Conservation (phyloP, 352 stramenopile species). For the Phytophthora fragariaefolia region DNA sequence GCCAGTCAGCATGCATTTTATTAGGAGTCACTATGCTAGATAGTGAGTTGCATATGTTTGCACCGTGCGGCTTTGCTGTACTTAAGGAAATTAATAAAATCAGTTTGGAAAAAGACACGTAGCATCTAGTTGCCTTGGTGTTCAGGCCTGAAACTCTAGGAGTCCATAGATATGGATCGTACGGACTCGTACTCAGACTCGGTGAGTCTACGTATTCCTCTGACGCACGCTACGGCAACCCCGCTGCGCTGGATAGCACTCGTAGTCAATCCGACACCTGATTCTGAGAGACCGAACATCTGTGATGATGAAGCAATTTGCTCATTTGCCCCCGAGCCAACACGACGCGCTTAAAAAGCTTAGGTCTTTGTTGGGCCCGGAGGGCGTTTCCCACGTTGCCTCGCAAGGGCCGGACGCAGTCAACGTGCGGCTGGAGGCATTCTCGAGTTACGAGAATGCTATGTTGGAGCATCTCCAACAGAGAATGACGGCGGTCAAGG, state of each 20-base stretch:
- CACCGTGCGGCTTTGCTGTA: too few species aligned
- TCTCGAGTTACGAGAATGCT: constrained; percentile 10
- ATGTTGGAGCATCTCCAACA: constrained; percentile 2
- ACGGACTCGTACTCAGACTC: not conserved
- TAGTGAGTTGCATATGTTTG: too few species aligned
- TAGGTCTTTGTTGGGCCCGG: not conserved
- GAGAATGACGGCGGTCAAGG: not conserved
- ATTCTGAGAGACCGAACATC: not conserved
- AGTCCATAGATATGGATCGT: too few species aligned
- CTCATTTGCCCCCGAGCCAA: not conserved
- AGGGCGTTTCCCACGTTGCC: not conserved
- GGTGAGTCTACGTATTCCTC: constrained; percentile 1
- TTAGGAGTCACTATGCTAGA: too few species aligned
- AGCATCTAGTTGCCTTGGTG: too few species aligned
- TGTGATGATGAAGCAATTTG: not conserved
- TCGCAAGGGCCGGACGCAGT: not conserved
- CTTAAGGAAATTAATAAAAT: too few species aligned
- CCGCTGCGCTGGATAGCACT: not conserved
- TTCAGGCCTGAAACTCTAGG: too few species aligned
- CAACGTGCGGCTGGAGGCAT: constrained; percentile 3
- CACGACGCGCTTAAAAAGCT: not conserved
- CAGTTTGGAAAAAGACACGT: too few species aligned
- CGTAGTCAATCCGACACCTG: constrained; percentile 2
- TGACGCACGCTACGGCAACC: not conserved
- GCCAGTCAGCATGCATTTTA: too few species aligned